Base-by-base conservation (phyloP, 345 rosid genomes). In the Sisymbrium irio region DNA sequence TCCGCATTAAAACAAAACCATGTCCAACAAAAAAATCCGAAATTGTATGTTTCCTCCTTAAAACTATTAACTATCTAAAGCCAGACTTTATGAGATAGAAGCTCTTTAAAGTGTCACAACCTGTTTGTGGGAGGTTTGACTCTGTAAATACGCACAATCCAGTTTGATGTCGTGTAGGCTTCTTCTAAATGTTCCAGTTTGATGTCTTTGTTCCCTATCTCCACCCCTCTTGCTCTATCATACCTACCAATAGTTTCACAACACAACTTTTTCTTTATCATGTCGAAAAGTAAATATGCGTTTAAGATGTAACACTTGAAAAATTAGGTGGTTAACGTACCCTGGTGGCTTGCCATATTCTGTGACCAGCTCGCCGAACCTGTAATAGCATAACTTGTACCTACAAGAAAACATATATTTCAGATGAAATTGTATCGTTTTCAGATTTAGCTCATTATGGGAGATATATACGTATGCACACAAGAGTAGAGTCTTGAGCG, bases 141-240 rank as follows among this genome's bases (percentile, higher is more conserved):
- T 82, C 81, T 92, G 83, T 95, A 95, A 82, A 95, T 88, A 32
- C 99, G 96, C 68, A 95, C 91, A 3, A 95, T 95, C 99, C 99
- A 95, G 81, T 95, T 95, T 11, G 96, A 88, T 13, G 98, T 95
- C 2, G 99, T 95, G 79, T 87, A 95, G 15, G 99, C 99, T 82
- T 95, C 99, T 81, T 95, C 99, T 79, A 95, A 73, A 74, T 92
- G 80, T 70, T 95, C 94, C 2, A 95, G 96, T 77, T 95, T 92
- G 33, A 95, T 65, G 73, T 92, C 94, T 81, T 95, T 95, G 65
- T 95, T 95, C 72, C 99, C 98, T 44, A 94, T 94, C 82, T 94
- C 98, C 53, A 89, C 98, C 13, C 98, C 97, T 71, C 98, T 86
- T 9, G 98, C 98, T 51, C 98, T 88, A 85, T 94, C 98, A 74